Percentiles rank a stretch among this genome's conserved stretches.
These are phyloP conservation scores for Ulmus americana DNA, from an alignment of 331 rosid species.

Conservation along the genomic window DNA sequence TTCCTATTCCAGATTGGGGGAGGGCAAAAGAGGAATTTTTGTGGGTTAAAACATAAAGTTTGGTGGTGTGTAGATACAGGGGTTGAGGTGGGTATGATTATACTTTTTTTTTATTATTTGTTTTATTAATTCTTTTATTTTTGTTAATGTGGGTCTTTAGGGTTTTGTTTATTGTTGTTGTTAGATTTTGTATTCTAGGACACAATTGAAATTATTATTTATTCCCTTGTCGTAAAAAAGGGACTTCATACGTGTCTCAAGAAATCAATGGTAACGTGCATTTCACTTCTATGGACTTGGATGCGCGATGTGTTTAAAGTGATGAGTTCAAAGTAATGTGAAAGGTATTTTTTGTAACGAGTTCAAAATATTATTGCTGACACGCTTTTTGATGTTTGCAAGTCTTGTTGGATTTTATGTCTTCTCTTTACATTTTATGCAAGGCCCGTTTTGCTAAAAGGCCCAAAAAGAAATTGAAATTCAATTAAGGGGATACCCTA, in stretches of 20 bases:
- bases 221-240: constrained; percentile 37
- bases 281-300: not conserved
- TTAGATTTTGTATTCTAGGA: constrained; percentile 42
- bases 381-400: too few relatives aligned
- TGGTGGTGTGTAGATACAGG: constrained; percentile 73
- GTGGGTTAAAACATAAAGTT: constrained; percentile 32
- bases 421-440: too few relatives aligned
- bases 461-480: too few relatives aligned
- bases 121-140: constrained; percentile 73
- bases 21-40: constrained; percentile 38
- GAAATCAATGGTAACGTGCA: constrained; percentile 5
- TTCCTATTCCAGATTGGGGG: constrained; percentile 13
- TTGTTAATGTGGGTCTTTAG: constrained; percentile 43
- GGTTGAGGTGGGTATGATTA: constrained; percentile 35
- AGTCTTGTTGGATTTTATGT: too few relatives aligned
- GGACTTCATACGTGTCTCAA: constrained; percentile 33
- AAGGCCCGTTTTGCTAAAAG: too few relatives aligned
- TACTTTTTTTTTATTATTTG: constrained; percentile 63
- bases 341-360: too few relatives aligned
- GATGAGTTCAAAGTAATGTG: not conserved
- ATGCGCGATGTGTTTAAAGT: not conserved
- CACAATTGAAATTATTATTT: constrained; percentile 49
- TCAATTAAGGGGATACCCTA: too few relatives aligned
- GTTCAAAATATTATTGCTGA: too few relatives aligned
- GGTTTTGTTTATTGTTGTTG: constrained; percentile 19